Conservation (phyloP, 352 stramenopile genomes). For the Phytopythium sindhum region DNA sequence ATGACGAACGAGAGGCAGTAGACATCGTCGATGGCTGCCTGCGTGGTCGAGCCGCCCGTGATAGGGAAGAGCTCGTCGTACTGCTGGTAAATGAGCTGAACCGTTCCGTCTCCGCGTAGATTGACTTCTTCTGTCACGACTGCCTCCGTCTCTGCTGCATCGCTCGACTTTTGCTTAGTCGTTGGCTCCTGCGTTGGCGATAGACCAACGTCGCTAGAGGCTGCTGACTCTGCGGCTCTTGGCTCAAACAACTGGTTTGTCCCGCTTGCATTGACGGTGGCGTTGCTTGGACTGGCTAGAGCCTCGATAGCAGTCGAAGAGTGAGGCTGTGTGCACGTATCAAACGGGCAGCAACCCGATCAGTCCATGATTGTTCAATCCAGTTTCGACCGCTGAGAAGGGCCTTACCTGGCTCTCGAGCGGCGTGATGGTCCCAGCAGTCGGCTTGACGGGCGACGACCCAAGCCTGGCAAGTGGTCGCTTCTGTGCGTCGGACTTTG, state of each 20-base stretch:
- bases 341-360: background rate
- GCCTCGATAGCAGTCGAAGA: background rate
- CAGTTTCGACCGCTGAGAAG: background rate
- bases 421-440: background rate
- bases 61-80: conserved; percentile 87
- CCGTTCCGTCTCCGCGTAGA: conserved; percentile 34
- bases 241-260: background rate
- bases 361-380: background rate
- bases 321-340: background rate
- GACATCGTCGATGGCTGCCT: conserved; percentile 71
- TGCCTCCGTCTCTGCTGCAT: conserved; percentile 11
- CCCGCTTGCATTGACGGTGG: background rate
- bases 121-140: conserved; percentile 12
- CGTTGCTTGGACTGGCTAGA: background rate
- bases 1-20: conserved; percentile 90
- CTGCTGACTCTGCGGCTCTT: background rate
- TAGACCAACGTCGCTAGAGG: background rate
- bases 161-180: background rate
- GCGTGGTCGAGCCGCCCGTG: conserved; percentile 68
- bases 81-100: conserved; percentile 85
- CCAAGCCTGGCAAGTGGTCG: background rate
- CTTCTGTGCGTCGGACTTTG: conserved; percentile 3
- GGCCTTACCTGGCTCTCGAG: background rate
- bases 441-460: background rate
- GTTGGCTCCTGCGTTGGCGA: background rate